Conservation (phyloP, 202 grass and related monocot genomes). For the Setaria viridis region DNA sequence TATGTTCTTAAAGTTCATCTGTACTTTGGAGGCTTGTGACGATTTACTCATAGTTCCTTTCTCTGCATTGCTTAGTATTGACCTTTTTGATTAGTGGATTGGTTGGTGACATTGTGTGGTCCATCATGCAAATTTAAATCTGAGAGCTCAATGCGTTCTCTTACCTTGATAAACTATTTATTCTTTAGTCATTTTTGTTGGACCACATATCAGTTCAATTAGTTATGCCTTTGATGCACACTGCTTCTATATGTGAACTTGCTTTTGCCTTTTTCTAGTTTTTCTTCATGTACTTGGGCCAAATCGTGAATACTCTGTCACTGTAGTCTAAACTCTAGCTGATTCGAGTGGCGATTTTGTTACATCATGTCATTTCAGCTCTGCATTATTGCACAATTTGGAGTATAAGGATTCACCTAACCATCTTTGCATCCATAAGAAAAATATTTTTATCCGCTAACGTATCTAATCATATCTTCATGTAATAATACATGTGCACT, state of each 20-base stretch:
- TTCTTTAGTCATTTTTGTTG: slow-evolving; percentile 46
- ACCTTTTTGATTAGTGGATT: slow-evolving; percentile 43
- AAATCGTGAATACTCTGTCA: slow-evolving; percentile 40
- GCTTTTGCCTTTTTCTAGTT: slow-evolving; percentile 48
- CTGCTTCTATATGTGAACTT: slow-evolving; percentile 40
- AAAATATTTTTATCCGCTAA: slow-evolving; percentile 11
- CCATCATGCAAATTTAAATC: slow-evolving; percentile 50
- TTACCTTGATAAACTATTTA: slow-evolving; percentile 16
- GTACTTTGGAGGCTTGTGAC: slow-evolving; percentile 48
- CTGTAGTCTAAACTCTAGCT: slow-evolving; percentile 38
- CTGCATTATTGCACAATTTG: slow-evolving; percentile 17
- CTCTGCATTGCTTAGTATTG: slow-evolving; percentile 40
- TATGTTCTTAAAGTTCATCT: slow-evolving; percentile 53
- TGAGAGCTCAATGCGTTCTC: slow-evolving; percentile 43
- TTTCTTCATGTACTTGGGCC: slow-evolving; percentile 46
- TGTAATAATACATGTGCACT: slow-evolving; percentile 7
- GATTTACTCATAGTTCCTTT: slow-evolving; percentile 45
- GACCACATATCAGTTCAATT: slow-evolving; percentile 50
- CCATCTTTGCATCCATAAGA: slow-evolving; percentile 25
- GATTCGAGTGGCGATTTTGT: slow-evolving; percentile 40
- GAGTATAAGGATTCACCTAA: slow-evolving; percentile 31
- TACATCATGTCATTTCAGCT: slow-evolving; percentile 26
- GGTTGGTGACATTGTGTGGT: slow-evolving; percentile 61
- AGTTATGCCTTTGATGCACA: slow-evolving; percentile 42
- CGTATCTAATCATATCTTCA: background rate